phyloP scores from a whole-genome alignment of 768 basidiomycete species.

The Tulasnella sp. region DNA sequence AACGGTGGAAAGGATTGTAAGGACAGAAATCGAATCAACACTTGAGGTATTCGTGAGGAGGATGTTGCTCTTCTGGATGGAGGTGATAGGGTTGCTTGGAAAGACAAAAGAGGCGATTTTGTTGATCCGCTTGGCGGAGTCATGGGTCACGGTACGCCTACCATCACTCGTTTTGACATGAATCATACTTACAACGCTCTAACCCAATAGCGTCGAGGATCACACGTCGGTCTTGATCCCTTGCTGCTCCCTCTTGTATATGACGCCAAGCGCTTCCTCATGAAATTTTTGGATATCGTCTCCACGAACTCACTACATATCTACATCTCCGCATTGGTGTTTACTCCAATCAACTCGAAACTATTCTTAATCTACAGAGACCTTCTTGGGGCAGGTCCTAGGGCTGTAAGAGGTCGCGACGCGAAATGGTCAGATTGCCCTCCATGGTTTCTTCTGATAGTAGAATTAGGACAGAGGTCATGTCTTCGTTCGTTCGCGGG shows the following conservation, averaged over 20 bases:
- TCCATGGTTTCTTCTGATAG: too few relatives aligned
- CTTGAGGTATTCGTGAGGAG: neutral
- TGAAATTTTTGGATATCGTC: too few relatives aligned
- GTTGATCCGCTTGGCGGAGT: neutral
- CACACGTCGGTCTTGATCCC: too few relatives aligned
- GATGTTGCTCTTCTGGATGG: neutral
- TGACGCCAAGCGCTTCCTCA: too few relatives aligned
- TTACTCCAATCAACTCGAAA: too few relatives aligned
- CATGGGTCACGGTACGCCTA: neutral
- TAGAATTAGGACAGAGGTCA: too few relatives aligned
- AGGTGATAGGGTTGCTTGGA: neutral
- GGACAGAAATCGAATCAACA: neutral
- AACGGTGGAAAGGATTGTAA: neutral
- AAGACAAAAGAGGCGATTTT: neutral
- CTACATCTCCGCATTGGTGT: too few relatives aligned
- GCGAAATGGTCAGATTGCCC: neutral
- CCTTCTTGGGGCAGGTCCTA: neutral
- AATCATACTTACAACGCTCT: neutral
- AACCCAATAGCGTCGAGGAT: too few relatives aligned
- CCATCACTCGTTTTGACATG: neutral
- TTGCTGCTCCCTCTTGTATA: too few relatives aligned
- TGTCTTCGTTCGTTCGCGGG: too few relatives aligned
- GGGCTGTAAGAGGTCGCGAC: neutral
- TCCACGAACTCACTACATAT: too few relatives aligned
- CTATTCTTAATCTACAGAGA: neutral